Evolutionary conservation across 176 grass and related monocot genomes (phyloP).

Genomic region (Oryza nivara): DNA sequence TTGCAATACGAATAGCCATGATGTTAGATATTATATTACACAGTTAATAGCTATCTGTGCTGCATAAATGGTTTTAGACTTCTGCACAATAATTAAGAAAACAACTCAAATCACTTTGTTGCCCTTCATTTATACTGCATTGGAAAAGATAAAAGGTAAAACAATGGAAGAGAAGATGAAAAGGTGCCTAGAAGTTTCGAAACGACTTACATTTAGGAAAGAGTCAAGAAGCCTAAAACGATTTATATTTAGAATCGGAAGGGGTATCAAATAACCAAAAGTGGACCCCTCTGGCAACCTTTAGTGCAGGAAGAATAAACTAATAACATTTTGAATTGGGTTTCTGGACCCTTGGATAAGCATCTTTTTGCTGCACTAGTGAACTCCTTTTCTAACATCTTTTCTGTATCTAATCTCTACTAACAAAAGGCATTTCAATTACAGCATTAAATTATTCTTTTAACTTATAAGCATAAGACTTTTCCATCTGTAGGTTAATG

Average conservation of each 20-base stretch:
- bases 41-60: background rate
- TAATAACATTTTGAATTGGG: slow-evolving; percentile 9
- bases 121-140: background rate
- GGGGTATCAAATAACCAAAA: background rate
- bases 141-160: background rate
- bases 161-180: background rate
- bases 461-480: background rate
- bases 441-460: background rate
- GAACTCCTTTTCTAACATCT: no score
- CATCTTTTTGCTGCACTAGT: background rate
- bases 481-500: background rate
- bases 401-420: no score
- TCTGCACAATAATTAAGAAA: background rate
- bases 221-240: no score
- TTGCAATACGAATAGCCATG: background rate
- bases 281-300: background rate
- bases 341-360: background rate
- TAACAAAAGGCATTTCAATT: no score
- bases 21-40: slow-evolving; percentile 2
- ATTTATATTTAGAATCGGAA: no score
- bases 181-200: no score
- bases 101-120: background rate
- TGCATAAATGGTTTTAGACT: background rate
- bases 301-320: slow-evolving; percentile 5
- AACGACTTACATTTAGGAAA: no score